Base-by-base conservation (phyloP, 495 filamentous ascomycete species). In the Aspergillus mulundensis region DNA sequence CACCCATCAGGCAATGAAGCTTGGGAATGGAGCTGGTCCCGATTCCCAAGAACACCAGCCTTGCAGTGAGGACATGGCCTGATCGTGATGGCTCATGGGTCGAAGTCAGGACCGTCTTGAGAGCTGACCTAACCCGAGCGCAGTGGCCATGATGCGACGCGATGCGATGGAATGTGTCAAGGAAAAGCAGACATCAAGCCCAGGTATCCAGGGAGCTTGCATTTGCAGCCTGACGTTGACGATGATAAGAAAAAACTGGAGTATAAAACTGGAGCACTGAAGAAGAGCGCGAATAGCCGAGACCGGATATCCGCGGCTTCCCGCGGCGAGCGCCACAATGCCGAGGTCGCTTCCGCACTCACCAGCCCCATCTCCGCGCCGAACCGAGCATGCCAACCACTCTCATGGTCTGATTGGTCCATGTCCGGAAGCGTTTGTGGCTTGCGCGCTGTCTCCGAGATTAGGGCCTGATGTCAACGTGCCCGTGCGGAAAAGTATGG, bases 401-500 rank as follows among this genome's bases (percentile, higher is more conserved):
- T 10, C 12, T 1, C 6, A 8, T 11, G 6, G 11, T 18, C 18
- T 36, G 0, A 56, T 56, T 56, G 45, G 54, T 23, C 54, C 40
- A 43, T 30, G 6, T 3, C 38, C 8, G 18, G 6, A n/a, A 25
- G 11, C 36, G 38, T 19, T 24, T 57, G 54, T 57, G 46, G 54
- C 54, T 57, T 39, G 25, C 30, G 24, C 24, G 20, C 25, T 15
- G 19, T 16, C 11, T 14, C 20, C 14, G 19, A 45, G 20, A 56
- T 43, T 32, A 56, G 54, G 45, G 30, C 18, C 42, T 50, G 7
- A 41, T 43, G 30, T 40, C 19, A 34, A 43, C 23, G 23, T 4
- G 16, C 21, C 54, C 7, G 46, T 36, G 54, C 54, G 54, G 54
- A 57, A 57, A 57, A 38, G 46, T 43, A 57, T 50, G 54, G 54